Evolutionary conservation across 768 basidiomycete genomes (phyloP), one percentile per base, ranked within the genome.

Genomic region (Galerina sulciceps): DNA sequence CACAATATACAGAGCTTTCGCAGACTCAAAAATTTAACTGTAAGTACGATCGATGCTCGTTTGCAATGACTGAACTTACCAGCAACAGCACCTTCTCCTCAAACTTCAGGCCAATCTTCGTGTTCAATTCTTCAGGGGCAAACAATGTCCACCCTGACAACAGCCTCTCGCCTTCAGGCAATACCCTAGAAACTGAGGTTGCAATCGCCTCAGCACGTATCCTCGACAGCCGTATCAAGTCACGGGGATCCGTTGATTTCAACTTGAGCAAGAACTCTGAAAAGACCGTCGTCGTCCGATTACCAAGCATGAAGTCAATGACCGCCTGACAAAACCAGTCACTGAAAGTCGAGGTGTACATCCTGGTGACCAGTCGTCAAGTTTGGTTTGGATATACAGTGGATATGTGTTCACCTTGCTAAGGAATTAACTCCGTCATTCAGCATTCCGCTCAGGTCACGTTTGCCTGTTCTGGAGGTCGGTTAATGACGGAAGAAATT

Each of bases 311-410:
- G 67, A 87, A 96, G 72, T 94, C 92, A 65, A 99, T 95, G 44
- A 96, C 94, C 0, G 96, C 94, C 75, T 99, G 97, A 57, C 85
- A 88, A 74, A 98, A 99, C 90, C 94, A 99, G 74, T 99, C 97
- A 63, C 90, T 88, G 69, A 94, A 94, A 1, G 92, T 90, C 17
- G 93, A 89, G 10, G 90, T 90, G 74, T 89, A 94, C 88, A 94
- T 89, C 65, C 92, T 90, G 53, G 53, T n/a, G 35, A 54, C 9
- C 17, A 10, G 11, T 1, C 20, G 34, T 37, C 17, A 35, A 38
- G 35, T 34, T 49, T 51, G 41, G 38, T 40, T 58, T 60, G 35
- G 11, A 47, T 37, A 43, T 58, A 3, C 50, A 11, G 52, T 18
- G 43, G 15, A 41, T 26, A 10, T 37, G 35, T 43, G 45, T 73